Evolutionary conservation across 495 filamentous ascomycete species (phyloP).

Genomic region (Paragyromitra xinjiangensis): DNA sequence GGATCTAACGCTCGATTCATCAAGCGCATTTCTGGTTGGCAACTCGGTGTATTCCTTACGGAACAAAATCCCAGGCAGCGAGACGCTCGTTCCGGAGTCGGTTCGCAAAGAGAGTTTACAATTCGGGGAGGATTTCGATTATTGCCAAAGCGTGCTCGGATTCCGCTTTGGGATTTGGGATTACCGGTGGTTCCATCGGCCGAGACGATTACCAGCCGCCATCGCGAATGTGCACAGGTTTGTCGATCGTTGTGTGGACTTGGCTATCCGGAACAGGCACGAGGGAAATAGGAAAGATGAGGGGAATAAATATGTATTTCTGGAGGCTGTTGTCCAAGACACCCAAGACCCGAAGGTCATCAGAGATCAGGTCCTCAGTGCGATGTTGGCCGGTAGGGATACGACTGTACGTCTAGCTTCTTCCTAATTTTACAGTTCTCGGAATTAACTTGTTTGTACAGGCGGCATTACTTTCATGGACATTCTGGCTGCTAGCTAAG

Average conservation of each 20-base stretch:
- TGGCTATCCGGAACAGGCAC: constrained; percentile 44
- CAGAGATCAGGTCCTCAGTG: constrained; percentile 56
- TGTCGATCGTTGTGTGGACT: constrained; percentile 52
- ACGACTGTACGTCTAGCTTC: constrained; percentile 61
- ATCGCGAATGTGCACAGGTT: constrained; percentile 49
- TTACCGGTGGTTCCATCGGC: constrained; percentile 45
- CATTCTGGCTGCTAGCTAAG: constrained; percentile 64
- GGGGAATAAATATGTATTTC: constrained; percentile 49
- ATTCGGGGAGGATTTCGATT: constrained; percentile 54
- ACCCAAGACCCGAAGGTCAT: constrained; percentile 55
- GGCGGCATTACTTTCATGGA: constrained; percentile 72
- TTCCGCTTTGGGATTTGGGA: constrained; percentile 21
- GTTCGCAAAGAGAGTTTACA: constrained; percentile 23
- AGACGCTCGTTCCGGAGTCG: constrained; percentile 37
- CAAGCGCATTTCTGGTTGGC: constrained; percentile 70
- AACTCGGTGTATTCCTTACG: constrained; percentile 63
- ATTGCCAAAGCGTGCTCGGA: constrained; percentile 50
- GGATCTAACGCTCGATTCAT: constrained; percentile 66
- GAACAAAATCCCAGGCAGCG: constrained; percentile 7
- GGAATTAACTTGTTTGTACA: constrained; percentile 28
- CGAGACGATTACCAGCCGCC: constrained; percentile 62
- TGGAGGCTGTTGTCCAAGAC: constrained; percentile 53
- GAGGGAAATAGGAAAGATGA: constrained; percentile 18
- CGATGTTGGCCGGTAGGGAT: constrained; percentile 59
- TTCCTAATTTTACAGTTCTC: background rate